Evolutionary conservation across 768 basidiomycete species (phyloP), one percentile per base, ranked within the genome.

Genomic region (Termitomyces sp.): DNA sequence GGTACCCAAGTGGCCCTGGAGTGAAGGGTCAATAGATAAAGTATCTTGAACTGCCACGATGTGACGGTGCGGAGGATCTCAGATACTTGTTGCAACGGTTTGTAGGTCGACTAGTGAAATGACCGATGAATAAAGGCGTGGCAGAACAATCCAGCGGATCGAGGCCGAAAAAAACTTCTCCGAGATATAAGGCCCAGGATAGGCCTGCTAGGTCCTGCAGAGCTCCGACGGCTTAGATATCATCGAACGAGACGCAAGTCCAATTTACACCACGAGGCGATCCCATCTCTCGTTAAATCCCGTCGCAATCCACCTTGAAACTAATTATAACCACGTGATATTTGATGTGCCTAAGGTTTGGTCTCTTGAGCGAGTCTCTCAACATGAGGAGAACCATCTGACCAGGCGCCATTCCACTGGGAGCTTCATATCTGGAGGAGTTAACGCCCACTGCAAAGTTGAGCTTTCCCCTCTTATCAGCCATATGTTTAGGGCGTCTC

Each of bases 1-100:
- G 56, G 64, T 59, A 55, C 13, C 18, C 16, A 66, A 56, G 28
- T 50, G 45, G 48, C 51, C 51, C 65, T 59, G 57, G 59, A 46
- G 65, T 49, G 62, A 68, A 56, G 55, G 52, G 57, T 48, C 59
- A 65, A 67, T 67, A 68, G 68, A 70, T n/a, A 63, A 66, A 58
- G 61, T 62, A 67, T 62, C 63, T 30, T 35, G 60, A 57, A 41
- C 13, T 22, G 66, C 66, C 73, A 71, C 73, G 71, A 71, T 71
- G 66, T 65, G 64, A 68, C 66, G 64, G 52, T 62, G 63, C 58
- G 64, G 20, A 41, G 50, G 68, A 65, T 66, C 69, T 60, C 52
- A 63, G 52, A 58, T 58, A 62, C 32, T 63, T 62, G 47, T 62
- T 64, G 38, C 36, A 43, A 36, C 60, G 63, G 62, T 65, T 60